These are phyloP conservation scores for Allium cepa DNA, from an alignment of 106 monocot species.

Conservation along the genomic window DNA sequence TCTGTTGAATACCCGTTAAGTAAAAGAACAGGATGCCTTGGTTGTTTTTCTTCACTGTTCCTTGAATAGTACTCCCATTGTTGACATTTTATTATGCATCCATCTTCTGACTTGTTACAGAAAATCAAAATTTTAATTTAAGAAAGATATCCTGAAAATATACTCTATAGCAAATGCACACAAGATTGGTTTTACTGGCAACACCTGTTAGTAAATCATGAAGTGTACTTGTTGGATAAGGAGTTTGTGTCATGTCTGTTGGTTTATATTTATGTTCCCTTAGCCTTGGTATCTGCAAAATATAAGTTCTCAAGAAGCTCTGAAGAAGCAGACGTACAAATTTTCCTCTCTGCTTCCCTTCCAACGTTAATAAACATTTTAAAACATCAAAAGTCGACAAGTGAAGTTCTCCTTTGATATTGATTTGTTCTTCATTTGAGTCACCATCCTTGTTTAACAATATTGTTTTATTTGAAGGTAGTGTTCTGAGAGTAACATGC, in stretches of 20 bases:
- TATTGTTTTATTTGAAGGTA: not conserved
- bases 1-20: constrained; percentile 20
- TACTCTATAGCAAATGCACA: not conserved
- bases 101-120: constrained; percentile 16
- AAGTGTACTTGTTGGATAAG: constrained; percentile 22
- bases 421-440: constrained; percentile 1
- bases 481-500: constrained; percentile 22
- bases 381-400: constrained; percentile 17
- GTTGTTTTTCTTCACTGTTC: constrained; percentile 4
- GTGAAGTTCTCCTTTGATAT: constrained; percentile 19
- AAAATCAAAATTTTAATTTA: constrained; percentile 4
- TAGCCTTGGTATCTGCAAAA: constrained; percentile 18
- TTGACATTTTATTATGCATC: constrained; percentile 18
- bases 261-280: not conserved
- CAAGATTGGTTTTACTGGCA: not conserved
- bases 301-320: constrained; percentile 35
- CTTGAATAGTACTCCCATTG: constrained; percentile 13
- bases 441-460: not conserved
- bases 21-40: constrained; percentile 22
- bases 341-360: constrained; percentile 17
- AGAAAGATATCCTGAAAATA: not conserved
- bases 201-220: constrained; percentile 27
- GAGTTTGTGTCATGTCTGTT: not conserved
- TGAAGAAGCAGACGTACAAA: constrained; percentile 20
- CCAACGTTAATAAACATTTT: constrained; percentile 12